Evolutionary conservation across 345 rosid genomes (phyloP).

Genomic region (Cochlearia excelsa): DNA sequence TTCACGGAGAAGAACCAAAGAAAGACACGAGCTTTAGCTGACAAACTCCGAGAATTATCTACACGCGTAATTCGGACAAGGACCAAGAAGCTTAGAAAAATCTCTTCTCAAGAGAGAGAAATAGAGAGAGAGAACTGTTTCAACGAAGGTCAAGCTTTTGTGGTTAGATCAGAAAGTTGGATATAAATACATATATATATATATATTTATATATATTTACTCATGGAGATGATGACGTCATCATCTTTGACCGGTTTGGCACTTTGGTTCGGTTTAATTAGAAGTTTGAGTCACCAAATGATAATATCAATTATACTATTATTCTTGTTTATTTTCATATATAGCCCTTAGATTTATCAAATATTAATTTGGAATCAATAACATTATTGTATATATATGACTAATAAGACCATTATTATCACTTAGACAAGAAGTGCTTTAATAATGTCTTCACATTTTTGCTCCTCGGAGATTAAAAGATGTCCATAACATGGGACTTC

Average conservation of each 20-base stretch:
- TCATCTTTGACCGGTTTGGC: constrained; percentile 15
- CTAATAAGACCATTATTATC: too few relatives aligned
- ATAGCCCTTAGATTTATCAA: neutral
- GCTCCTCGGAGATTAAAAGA: constrained; percentile 36
- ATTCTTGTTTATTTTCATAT: neutral
- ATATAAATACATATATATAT: too few relatives aligned
- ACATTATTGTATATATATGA: constrained; percentile 15
- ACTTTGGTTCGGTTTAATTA: constrained; percentile 1
- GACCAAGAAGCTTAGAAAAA: constrained; percentile 4
- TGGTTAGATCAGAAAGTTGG: constrained; percentile 19
- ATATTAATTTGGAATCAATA: neutral
- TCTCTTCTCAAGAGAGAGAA: neutral
- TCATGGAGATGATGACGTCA: constrained; percentile 14
- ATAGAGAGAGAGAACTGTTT: neutral
- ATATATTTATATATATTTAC: too few relatives aligned
- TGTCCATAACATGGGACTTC: constrained; percentile 68
- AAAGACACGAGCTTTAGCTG: constrained; percentile 5
- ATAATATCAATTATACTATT: neutral
- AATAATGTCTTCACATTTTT: constrained; percentile 49
- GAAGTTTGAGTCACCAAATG: neutral
- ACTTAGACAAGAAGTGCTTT: constrained; percentile 42
- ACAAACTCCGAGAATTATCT: constrained; percentile 9
- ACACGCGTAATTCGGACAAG: constrained; percentile 16
- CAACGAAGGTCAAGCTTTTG: constrained; percentile 30
- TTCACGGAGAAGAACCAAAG: constrained; percentile 14